These are phyloP conservation scores for Podaxis sp. DNA, from an alignment of 768 basidiomycete genomes.

Conservation along the genomic window DNA sequence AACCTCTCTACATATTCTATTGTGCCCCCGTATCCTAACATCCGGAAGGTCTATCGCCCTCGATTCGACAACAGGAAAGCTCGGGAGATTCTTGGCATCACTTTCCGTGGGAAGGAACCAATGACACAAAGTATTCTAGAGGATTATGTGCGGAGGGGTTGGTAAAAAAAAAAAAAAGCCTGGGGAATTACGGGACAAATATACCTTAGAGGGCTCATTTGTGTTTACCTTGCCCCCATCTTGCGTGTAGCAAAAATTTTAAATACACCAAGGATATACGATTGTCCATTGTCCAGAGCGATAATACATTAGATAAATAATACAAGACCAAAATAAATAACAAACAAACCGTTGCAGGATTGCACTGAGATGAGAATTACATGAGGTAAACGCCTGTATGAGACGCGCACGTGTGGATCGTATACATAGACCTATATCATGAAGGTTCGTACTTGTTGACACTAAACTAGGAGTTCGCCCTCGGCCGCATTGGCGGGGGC, in stretches of 20 bases:
- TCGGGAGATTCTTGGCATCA: slow-evolving; percentile 2
- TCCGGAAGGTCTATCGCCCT: background rate
- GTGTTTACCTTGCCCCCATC: too few relatives aligned
- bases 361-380: too few relatives aligned
- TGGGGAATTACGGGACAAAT: too few relatives aligned
- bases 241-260: too few relatives aligned
- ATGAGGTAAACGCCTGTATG: too few relatives aligned
- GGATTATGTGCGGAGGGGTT: slow-evolving; percentile 7
- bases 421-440: background rate
- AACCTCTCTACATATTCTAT: slow-evolving; percentile 1
- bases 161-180: background rate
- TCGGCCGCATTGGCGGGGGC: background rate
- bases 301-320: too few relatives aligned
- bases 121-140: slow-evolving; percentile 1
- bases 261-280: too few relatives aligned
- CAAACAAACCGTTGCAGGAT: too few relatives aligned
- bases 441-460: background rate
- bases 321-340: too few relatives aligned
- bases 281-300: too few relatives aligned
- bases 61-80: slow-evolving; percentile 5
- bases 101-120: background rate
- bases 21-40: slow-evolving; percentile 3
- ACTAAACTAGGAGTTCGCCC: background rate
- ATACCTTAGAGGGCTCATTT: too few relatives aligned
- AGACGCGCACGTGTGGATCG: too few relatives aligned